Evolutionary conservation across 2,329 filamentous ascomycete genomes (phyloP).

Genomic region (Zasmidium cellare): DNA sequence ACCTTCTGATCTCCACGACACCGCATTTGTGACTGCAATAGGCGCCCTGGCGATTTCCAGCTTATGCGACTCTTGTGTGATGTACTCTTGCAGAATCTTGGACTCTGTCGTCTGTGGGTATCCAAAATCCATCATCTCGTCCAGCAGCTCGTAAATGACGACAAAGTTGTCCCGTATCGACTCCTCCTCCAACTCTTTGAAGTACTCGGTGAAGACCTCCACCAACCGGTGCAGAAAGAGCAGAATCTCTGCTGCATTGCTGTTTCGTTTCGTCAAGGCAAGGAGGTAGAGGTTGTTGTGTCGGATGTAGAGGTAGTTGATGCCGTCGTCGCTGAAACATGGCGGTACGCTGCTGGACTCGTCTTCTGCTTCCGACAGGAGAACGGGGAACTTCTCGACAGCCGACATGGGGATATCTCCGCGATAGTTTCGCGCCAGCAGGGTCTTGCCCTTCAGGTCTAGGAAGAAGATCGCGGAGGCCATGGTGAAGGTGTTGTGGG

Average conservation of each 20-base stretch:
- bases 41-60: conserved; percentile 92
- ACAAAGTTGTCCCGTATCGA: conserved; percentile 99
- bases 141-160: conserved; percentile 95
- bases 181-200: conserved; percentile 98
- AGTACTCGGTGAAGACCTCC: conserved; percentile 99
- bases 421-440: conserved; percentile 95
- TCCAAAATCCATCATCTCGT: conserved; percentile 99
- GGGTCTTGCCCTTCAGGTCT: conserved; percentile 99
- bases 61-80: conserved; percentile 98
- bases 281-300: conserved; percentile 99
- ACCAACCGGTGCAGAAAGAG: conserved; percentile 98
- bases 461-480: conserved; percentile 98
- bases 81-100: conserved; percentile 95
- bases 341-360: conserved; percentile 96
- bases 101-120: conserved; percentile 98
- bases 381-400: conserved; percentile 94
- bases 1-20: conserved; percentile 96
- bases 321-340: conserved; percentile 97
- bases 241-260: conserved; percentile 96
- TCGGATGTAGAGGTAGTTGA: conserved; percentile 99
- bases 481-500: conserved; percentile 58
- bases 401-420: conserved; percentile 99
- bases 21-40: conserved; percentile 96
- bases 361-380: conserved; percentile 97
- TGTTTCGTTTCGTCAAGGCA: conserved; percentile 96